Evolutionary conservation across 768 basidiomycete species (phyloP).

Genomic region (Leccinum pellstonianum): DNA sequence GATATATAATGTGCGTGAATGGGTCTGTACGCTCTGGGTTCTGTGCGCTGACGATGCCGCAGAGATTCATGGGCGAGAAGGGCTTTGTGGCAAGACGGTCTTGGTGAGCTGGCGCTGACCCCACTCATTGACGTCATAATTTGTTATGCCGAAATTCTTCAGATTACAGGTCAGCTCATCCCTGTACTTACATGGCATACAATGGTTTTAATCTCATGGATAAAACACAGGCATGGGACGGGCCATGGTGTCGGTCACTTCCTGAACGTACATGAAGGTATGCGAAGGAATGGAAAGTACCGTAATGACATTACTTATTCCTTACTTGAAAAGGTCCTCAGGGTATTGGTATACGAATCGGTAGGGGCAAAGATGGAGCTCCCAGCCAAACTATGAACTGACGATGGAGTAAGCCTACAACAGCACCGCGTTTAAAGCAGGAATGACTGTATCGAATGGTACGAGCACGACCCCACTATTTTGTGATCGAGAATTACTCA

Average conservation of each 20-base stretch:
- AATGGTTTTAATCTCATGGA: slow-evolving; percentile 5
- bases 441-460: slow-evolving; percentile 91
- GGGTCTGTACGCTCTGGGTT: not conserved
- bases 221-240: slow-evolving; percentile 69
- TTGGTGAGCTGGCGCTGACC: slow-evolving; percentile 49
- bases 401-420: slow-evolving; percentile 54
- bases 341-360: slow-evolving; percentile 47
- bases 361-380: slow-evolving; percentile 15
- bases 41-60: slow-evolving; percentile 3
- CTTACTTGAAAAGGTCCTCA: slow-evolving; percentile 46
- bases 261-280: slow-evolving; percentile 88
- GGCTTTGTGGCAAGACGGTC: slow-evolving; percentile 82
- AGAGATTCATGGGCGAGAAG: slow-evolving; percentile 83
- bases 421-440: slow-evolving; percentile 66
- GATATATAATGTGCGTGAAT: slow-evolving; percentile 51
- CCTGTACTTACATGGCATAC: not conserved
- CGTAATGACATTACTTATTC: slow-evolving; percentile 5
- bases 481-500: not conserved
- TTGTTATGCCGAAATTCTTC: not conserved
- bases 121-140: not conserved
- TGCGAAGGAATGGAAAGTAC: not conserved
- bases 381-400: not conserved
- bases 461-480: not conserved
- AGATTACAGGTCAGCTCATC: slow-evolving; percentile 55
- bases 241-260: slow-evolving; percentile 95